These are phyloP conservation scores for Trichoderma koningiopsis DNA, from an alignment of 2,329 filamentous ascomycete genomes.

Conservation along the genomic window DNA sequence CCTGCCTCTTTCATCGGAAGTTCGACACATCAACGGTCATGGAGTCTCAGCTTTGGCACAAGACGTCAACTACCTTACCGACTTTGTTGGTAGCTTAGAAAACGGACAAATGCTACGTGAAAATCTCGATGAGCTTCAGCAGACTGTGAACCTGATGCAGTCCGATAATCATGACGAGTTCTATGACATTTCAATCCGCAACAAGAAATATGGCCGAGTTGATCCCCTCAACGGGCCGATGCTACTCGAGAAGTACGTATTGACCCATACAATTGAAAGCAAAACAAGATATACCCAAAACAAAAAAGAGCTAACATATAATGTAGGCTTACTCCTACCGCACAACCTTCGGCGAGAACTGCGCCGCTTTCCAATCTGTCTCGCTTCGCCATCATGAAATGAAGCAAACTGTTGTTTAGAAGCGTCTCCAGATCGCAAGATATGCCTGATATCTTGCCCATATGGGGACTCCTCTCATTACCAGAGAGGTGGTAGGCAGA, in stretches of 20 bases:
- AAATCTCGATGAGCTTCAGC: conserved; percentile 88
- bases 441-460: not conserved
- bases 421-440: not conserved
- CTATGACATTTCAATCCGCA: conserved; percentile 85
- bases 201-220: conserved; percentile 92
- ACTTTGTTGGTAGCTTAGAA: conserved; percentile 84
- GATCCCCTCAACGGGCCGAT: conserved; percentile 87
- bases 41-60: conserved; percentile 78
- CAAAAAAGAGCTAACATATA: not conserved
- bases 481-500: not conserved
- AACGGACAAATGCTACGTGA: conserved; percentile 83
- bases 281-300: not conserved
- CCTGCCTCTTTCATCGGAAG: conserved; percentile 74
- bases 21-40: conserved; percentile 84
- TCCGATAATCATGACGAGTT: conserved; percentile 94
- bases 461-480: not conserved
- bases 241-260: conserved; percentile 81
- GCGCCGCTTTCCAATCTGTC: conserved; percentile 72
- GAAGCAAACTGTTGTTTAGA: conserved; percentile 18
- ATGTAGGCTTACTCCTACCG: conserved; percentile 63
- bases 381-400: conserved; percentile 65
- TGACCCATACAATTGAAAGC: not conserved
- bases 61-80: conserved; percentile 80
- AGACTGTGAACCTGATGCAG: conserved; percentile 87
- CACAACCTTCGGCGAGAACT: conserved; percentile 59